These are phyloP conservation scores for Escovopsis sp. DNA, from an alignment of 2,329 filamentous ascomycete species.

Conservation along the genomic window DNA sequence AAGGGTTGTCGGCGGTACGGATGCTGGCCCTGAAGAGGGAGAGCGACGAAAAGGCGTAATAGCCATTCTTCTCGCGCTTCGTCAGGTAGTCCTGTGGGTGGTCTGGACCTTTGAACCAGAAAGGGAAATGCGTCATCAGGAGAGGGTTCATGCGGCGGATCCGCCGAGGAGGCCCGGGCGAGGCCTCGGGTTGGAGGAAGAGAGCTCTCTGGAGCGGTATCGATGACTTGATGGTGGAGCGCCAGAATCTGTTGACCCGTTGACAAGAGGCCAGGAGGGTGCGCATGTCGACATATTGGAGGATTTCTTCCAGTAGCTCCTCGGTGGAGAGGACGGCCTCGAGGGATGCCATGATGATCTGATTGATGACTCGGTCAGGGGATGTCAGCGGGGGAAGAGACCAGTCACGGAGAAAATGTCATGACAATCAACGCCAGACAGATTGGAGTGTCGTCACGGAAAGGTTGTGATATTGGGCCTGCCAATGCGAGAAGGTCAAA, in stretches of 20 bases:
- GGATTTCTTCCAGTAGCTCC: conserved; percentile 15
- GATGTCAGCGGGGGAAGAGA: too few relatives aligned
- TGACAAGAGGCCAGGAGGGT: conserved; percentile 13
- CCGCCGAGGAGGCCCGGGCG: neutral
- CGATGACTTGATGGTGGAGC: conserved; percentile 1
- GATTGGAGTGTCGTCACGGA: too few relatives aligned
- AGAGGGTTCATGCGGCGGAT: neutral
- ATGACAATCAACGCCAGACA: too few relatives aligned
- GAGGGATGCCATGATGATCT: neutral
- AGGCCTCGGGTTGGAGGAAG: conserved; percentile 1
- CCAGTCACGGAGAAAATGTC: too few relatives aligned
- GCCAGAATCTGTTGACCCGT: conserved; percentile 13
- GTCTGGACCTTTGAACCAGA: conserved; percentile 1
- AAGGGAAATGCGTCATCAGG: conserved; percentile 1
- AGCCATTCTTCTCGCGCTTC: neutral
- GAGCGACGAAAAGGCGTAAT: neutral
- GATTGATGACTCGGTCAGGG: too few relatives aligned
- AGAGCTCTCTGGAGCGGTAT: conserved; percentile 1
- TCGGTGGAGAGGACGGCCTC: conserved; percentile 8
- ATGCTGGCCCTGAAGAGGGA: neutral
- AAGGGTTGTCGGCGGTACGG: conserved; percentile 1
- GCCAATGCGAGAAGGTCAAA: too few relatives aligned
- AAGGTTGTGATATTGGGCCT: too few relatives aligned
- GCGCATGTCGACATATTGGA: conserved; percentile 12
- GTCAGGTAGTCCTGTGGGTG: neutral